Base-by-base conservation (phyloP, 106 monocot genomes). In the Acorus gramineus region DNA sequence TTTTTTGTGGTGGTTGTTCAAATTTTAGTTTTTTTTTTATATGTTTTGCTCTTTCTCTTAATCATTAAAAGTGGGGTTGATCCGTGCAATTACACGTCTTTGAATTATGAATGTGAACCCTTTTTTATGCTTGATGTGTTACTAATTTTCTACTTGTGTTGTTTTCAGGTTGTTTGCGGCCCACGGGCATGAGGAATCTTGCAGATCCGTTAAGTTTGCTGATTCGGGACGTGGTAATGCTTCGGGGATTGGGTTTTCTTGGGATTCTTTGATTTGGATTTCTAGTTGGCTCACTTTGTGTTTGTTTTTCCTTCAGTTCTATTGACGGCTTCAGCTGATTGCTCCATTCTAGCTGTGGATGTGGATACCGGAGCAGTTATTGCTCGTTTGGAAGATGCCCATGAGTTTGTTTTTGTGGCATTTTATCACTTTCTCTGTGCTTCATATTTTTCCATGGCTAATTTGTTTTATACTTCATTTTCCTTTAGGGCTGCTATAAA, bases 261-360 rank as follows among this genome's bases (percentile, higher is more conserved):
- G 28, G 28, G 28, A 0, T 28, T 28, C 28, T 28, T 28, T 28
- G 28, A 28, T 28, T 28, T 28, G 28, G 28, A 28, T 28, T 28
- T 28, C 28, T 28, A 28, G 28, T 28, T 28, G 28, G 13, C 0
- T 55, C 10, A 50, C 11, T 8, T 5, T n/a, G 56, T 49, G 61
- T 11, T 62, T 49, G 8, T 47, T 3, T 2, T 46, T n/a, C 3
- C 44, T 72, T 28, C 71, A 96, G 95, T 69, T 52, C 69, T 96
- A 72, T 55, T 96, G 46, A 87, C 87, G 4, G 90, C 77, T 6
- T 96, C 95, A 44, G 66, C 82, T 52, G 95, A 96, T 74, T 75
- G 80, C 60, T 96, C 95, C 7, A 78, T 96, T 76, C 80, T 90
- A 45, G 90, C 95, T 10, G 76, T 81, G 14, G 95, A 96, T 69